These are phyloP conservation scores for Torrubiellomyces zombiae DNA, from an alignment of 2,329 filamentous ascomycete species.

Conservation along the genomic window DNA sequence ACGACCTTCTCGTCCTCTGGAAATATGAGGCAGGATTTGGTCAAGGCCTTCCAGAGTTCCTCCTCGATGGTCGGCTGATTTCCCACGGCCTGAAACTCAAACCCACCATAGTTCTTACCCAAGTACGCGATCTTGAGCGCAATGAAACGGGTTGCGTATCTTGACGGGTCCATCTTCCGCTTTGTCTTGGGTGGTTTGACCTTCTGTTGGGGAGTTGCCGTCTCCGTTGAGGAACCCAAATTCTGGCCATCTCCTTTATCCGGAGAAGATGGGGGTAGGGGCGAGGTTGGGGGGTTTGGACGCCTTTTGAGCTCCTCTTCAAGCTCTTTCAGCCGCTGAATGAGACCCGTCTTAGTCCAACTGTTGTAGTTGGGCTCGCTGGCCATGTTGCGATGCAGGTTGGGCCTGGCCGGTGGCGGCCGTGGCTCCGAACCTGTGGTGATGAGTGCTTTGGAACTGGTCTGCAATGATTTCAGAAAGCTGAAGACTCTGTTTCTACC, in stretches of 20 bases:
- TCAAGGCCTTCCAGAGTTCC: slow-evolving; percentile 80
- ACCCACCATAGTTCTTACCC: slow-evolving; percentile 81
- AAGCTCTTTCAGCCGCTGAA: slow-evolving; percentile 49
- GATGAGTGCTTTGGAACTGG: no score
- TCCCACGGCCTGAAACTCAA: slow-evolving; percentile 67
- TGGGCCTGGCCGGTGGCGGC: background rate
- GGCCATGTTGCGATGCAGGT: slow-evolving; percentile 11
- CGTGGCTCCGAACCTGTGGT: background rate
- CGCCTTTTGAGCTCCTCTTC: slow-evolving; percentile 47
- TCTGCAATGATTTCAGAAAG: no score
- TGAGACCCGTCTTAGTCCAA: slow-evolving; percentile 53
- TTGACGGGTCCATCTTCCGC: slow-evolving; percentile 55
- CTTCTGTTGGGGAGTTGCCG: no score
- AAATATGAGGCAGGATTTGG: slow-evolving; percentile 67
- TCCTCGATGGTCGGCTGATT: slow-evolving; percentile 74
- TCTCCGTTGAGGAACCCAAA: no score
- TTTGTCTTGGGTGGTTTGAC: slow-evolving; percentile 24
- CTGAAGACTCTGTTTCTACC: slow-evolving; percentile 5
- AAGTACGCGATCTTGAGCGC: slow-evolving; percentile 90
- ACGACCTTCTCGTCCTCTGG: slow-evolving; percentile 46
- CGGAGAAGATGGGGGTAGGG: slow-evolving; percentile 10
- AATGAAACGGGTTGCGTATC: slow-evolving; percentile 69
- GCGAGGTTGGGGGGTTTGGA: slow-evolving; percentile 11
- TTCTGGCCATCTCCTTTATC: no score
- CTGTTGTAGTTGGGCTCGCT: slow-evolving; percentile 34